Evolutionary conservation across 257 asterid genomes (phyloP).

Genomic region (Solanum etuberosum): DNA sequence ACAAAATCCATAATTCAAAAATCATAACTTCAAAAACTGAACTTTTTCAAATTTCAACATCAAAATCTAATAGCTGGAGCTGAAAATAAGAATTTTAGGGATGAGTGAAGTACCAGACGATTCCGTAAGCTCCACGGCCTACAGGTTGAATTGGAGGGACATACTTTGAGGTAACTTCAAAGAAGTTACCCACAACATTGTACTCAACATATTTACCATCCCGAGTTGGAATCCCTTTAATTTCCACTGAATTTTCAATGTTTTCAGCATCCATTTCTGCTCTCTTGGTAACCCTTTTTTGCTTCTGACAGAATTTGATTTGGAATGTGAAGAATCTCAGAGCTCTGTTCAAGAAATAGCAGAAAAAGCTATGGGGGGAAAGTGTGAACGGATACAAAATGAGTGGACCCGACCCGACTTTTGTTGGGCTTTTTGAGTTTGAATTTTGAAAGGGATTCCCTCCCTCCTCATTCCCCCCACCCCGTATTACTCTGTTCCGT

Average conservation of each 20-base stretch:
- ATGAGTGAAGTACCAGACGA: constrained; percentile 48
- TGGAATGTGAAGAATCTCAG: not conserved
- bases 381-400: not conserved
- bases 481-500: not conserved
- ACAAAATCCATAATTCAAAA: not conserved
- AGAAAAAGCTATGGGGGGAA: not conserved
- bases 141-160: constrained; percentile 63
- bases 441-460: constrained; percentile 1
- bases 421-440: not conserved
- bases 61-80: not conserved
- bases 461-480: not conserved
- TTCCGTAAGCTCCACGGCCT: constrained; percentile 85
- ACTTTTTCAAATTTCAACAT: not conserved
- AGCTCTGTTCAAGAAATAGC: not conserved
- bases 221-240: constrained; percentile 42
- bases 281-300: not conserved
- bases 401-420: not conserved
- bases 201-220: constrained; percentile 60
- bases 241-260: constrained; percentile 22
- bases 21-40: not conserved
- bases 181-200: constrained; percentile 62
- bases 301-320: not conserved
- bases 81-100: not conserved
- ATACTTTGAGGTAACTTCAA: constrained; percentile 62
- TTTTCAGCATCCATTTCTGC: not conserved